phyloP scores from a whole-genome alignment of 1,284 basidiomycete species.

The Chondrostereum purpureum region DNA sequence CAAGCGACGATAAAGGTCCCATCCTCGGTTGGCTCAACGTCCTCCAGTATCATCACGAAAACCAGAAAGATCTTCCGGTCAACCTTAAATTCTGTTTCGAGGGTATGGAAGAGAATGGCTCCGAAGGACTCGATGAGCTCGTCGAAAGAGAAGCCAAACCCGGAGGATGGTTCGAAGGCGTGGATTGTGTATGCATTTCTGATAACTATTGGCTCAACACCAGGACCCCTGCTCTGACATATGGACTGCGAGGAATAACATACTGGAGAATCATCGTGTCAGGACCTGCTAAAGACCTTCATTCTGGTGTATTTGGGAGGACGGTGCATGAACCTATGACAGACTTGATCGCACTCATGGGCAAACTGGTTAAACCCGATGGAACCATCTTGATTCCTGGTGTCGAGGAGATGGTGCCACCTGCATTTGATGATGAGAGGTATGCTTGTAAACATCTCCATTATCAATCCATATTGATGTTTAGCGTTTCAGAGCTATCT shows the following conservation, averaged over 20 bases:
- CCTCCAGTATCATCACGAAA: slow-evolving; percentile 78
- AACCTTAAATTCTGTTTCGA: slow-evolving; percentile 96
- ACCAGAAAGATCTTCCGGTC: slow-evolving; percentile 79
- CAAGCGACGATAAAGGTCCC: slow-evolving; percentile 92
- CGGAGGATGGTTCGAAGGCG: slow-evolving; percentile 80
- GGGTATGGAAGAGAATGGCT: slow-evolving; percentile 98
- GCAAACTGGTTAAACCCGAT: slow-evolving; percentile 77
- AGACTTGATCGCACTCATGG: slow-evolving; percentile 73
- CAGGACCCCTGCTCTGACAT: slow-evolving; percentile 66
- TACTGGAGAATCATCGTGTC: slow-evolving; percentile 85
- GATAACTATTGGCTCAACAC: slow-evolving; percentile 85
- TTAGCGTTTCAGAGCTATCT: slow-evolving; percentile 42
- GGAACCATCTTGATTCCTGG: slow-evolving; percentile 91
- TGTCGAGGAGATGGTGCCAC: slow-evolving; percentile 82
- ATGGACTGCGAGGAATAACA: slow-evolving; percentile 80
- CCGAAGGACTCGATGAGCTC: slow-evolving; percentile 88
- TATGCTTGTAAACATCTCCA: slow-evolving; percentile 21
- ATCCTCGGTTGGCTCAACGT: slow-evolving; percentile 94
- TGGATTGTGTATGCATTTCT: slow-evolving; percentile 96
- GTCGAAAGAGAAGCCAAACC: slow-evolving; percentile 74
- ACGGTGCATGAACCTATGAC: slow-evolving; percentile 89
- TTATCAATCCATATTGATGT: slow-evolving; percentile 2
- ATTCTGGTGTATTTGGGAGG: slow-evolving; percentile 87
- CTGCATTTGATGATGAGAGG: slow-evolving; percentile 75
- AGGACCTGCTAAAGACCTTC: slow-evolving; percentile 86